phyloP scores from a whole-genome alignment of 176 grass and related monocot species.

The Musa beccarii region DNA sequence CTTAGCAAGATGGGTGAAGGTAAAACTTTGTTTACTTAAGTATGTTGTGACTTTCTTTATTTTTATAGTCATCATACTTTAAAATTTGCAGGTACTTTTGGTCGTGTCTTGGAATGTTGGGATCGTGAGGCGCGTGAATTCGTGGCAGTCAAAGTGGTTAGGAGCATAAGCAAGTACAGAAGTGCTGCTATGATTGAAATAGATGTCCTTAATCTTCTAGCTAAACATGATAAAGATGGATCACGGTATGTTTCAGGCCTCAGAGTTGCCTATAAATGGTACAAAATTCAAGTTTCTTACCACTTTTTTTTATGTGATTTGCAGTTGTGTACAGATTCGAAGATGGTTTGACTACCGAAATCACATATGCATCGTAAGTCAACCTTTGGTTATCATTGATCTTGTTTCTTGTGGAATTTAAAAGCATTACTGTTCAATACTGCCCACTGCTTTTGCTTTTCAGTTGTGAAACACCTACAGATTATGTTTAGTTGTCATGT shows the following conservation, averaged over 20 bases:
- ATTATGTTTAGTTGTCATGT: not conserved
- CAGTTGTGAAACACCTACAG: not conserved
- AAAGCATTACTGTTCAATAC: not conserved
- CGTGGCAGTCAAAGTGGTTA: conserved; percentile 85
- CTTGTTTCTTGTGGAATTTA: conserved; percentile 8
- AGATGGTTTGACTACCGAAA: conserved; percentile 96
- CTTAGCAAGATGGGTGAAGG: conserved; percentile 97
- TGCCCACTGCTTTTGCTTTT: not conserved
- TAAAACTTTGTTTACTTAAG: conserved; percentile 30
- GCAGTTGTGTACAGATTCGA: conserved; percentile 86
- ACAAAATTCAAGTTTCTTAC: conserved; percentile 6
- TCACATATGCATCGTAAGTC: conserved; percentile 98
- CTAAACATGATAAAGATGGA: conserved; percentile 55
- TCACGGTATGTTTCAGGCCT: conserved; percentile 40
- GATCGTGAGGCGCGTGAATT: conserved; percentile 76
- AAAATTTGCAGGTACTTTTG: conserved; percentile 69
- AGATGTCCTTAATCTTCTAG: conserved; percentile 67
- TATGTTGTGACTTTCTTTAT: conserved; percentile 14
- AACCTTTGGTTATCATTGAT: conserved; percentile 5
- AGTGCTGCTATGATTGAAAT: conserved; percentile 89
- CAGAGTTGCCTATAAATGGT: conserved; percentile 7
- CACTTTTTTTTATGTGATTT: conserved; percentile 11
- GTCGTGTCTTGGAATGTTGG: conserved; percentile 99
- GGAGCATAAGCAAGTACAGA: conserved; percentile 77
- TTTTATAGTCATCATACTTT: conserved; percentile 23